Percentiles rank a stretch among this genome's conserved stretches.
Conservation (phyloP, 2,329 filamentous ascomycete genomes). For the Emericellopsis cladophorae region DNA sequence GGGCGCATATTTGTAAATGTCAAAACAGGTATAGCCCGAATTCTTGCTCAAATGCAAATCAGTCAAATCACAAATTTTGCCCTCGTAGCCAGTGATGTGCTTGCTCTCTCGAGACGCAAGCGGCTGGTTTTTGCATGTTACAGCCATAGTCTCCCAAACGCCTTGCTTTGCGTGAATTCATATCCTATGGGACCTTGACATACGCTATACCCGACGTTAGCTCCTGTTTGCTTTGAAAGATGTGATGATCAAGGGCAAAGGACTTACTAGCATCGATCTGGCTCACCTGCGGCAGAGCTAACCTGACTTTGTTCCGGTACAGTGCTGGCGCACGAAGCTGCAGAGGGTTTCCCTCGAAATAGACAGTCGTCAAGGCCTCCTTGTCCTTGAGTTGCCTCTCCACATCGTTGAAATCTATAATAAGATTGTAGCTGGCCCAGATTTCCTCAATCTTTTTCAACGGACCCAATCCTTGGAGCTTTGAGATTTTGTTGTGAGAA, state of each 20-base stretch:
- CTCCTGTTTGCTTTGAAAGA: neutral
- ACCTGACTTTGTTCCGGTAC: slow-evolving; percentile 85
- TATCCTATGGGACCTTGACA: neutral
- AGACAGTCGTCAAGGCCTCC: slow-evolving; percentile 72
- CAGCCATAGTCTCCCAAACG: neutral
- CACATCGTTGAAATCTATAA: slow-evolving; percentile 71
- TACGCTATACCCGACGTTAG: neutral
- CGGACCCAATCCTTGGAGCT: slow-evolving; percentile 57
- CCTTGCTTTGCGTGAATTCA: no score
- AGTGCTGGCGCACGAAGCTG: slow-evolving; percentile 68
- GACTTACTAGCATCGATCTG: slow-evolving; percentile 96
- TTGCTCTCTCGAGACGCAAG: neutral
- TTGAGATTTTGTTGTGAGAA: slow-evolving; percentile 72
- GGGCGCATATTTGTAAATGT: neutral
- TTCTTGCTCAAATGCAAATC: neutral
- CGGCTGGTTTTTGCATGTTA: neutral
- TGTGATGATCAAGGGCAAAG: neutral
- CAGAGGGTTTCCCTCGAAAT: slow-evolving; percentile 90
- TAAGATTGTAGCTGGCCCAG: slow-evolving; percentile 84
- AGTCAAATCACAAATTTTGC: neutral
- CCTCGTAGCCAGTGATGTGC: neutral
- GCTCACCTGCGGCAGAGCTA: slow-evolving; percentile 75
- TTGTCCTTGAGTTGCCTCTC: slow-evolving; percentile 71
- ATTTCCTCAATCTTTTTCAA: slow-evolving; percentile 71
- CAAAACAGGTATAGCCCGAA: no score